phyloP scores from a whole-genome alignment of 2,329 filamentous ascomycete genomes.

The Cladophialophora yegresii region DNA sequence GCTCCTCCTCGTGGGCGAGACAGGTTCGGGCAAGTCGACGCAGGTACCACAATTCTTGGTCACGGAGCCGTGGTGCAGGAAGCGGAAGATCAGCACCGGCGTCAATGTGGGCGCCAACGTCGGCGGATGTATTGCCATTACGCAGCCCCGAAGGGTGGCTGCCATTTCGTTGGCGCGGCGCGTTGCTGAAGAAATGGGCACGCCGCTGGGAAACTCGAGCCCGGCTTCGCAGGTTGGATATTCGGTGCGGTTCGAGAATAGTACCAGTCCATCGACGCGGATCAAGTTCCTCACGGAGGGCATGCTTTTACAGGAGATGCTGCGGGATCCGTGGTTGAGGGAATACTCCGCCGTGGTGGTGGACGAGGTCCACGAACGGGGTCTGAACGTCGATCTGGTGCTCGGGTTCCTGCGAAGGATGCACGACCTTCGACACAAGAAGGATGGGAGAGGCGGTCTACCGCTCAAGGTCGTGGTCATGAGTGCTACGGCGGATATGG shows the following conservation, averaged over 20 bases:
- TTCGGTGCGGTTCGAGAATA: slow-evolving; percentile 90
- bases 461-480: slow-evolving; percentile 90
- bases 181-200: slow-evolving; percentile 80
- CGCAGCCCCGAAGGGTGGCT: slow-evolving; percentile 89
- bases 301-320: slow-evolving; percentile 90
- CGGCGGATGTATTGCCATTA: slow-evolving; percentile 85
- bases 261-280: slow-evolving; percentile 74
- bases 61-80: slow-evolving; percentile 73
- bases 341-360: slow-evolving; percentile 90
- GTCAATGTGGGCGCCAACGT: slow-evolving; percentile 45
- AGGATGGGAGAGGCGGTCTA: slow-evolving; percentile 63
- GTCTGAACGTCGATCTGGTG: slow-evolving; percentile 88
- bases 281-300: slow-evolving; percentile 97
- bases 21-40: slow-evolving; percentile 94
- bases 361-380: slow-evolving; percentile 95
- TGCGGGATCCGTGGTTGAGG: slow-evolving; percentile 77
- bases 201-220: slow-evolving; percentile 58
- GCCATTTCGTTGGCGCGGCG: slow-evolving; percentile 87
- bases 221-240: slow-evolving; percentile 76
- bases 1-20: slow-evolving; percentile 86
- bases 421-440: slow-evolving; percentile 46
- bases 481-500: slow-evolving; percentile 93
- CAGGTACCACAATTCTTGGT: slow-evolving; percentile 91
- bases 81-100: slow-evolving; percentile 34
- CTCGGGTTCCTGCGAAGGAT: slow-evolving; percentile 85